Base-by-base conservation (phyloP, 1,284 basidiomycete species). In the Ceratobasidium sp. region DNA sequence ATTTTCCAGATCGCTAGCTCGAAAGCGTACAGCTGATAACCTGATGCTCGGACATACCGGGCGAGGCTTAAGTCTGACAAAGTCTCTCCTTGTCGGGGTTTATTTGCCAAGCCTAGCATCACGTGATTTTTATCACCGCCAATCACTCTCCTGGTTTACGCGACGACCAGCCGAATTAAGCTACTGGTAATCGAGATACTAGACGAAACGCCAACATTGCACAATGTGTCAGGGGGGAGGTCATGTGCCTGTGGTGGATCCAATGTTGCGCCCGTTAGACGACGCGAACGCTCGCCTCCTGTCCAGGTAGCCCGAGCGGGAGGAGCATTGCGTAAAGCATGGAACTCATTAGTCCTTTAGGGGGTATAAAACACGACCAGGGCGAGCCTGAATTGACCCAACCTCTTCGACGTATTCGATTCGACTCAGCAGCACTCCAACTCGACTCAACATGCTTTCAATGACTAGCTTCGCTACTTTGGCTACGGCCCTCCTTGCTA, bases 361-460 rank as follows among this genome's bases (percentile, higher is more conserved):
- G n/a, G n/a, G n/a, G n/a, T n/a, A n/a, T n/a, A n/a, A n/a, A n/a
- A n/a, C n/a, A n/a, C n/a, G n/a, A n/a, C n/a, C 27, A 5, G 49
- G 38, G 17, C 17, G 17, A 17, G 38, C 38, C 17, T 17, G 38
- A 40, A n/a, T n/a, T n/a, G n/a, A n/a, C n/a, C n/a, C n/a, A n/a
- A n/a, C n/a, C n/a, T n/a, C n/a, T 7, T 40, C 17, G 20, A 22
- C 8, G 7, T 20, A 47, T 12, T 20, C 45, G 6, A 47, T 20
- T 47, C 45, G 22, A 20, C 27, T 60, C 56, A 35, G 32, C 40
- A 31, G 29, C 3, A 31, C 45, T 47, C 6, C 45, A 12, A 20
- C 45, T 31, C 49, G 27, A 45, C n/a, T 22, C 38, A 50, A n/a
- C 1, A 65, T 65, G 62, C 43, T 40, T 65, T 65, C 62, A 2